Conservation (phyloP, 352 stramenopile species). For the Globisporangium polare region DNA sequence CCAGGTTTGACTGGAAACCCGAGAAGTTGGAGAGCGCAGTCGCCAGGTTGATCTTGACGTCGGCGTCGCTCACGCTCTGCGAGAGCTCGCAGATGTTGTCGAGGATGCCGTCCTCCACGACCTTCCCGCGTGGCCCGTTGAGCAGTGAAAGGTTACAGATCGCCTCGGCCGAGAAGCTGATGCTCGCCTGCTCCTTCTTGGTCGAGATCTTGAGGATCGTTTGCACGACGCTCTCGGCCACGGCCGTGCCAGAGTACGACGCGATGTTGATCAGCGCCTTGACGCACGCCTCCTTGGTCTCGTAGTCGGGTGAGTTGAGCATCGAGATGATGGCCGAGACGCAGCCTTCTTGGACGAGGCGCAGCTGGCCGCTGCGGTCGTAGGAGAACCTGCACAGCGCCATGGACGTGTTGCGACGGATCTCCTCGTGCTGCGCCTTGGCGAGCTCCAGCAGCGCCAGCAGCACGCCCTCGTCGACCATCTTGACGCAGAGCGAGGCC, state of each 20-base stretch:
- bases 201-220: conserved; percentile 73
- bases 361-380: conserved; percentile 58
- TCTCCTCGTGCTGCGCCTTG: conserved; percentile 76
- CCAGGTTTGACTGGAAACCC: conserved; percentile 58
- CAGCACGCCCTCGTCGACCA: conserved; percentile 78
- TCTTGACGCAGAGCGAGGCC: conserved; percentile 28
- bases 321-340: conserved; percentile 82
- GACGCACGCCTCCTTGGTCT: conserved; percentile 81
- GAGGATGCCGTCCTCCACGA: conserved; percentile 76
- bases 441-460: conserved; percentile 68
- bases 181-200: conserved; percentile 53
- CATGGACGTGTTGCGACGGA: conserved; percentile 81
- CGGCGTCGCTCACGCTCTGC: conserved; percentile 30
- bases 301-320: conserved; percentile 74
- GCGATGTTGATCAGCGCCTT: conserved; percentile 86
- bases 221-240: conserved; percentile 75
- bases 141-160: conserved; percentile 81
- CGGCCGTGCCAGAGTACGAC: conserved; percentile 48
- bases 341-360: conserved; percentile 76
- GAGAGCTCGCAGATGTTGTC: conserved; percentile 69
- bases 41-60: conserved; percentile 57
- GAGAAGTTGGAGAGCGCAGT: conserved; percentile 82
- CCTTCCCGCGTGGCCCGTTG: conserved; percentile 58
- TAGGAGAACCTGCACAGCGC: conserved; percentile 82
- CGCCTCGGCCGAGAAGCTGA: conserved; percentile 58